Conservation (phyloP, 2,329 filamentous ascomycete genomes). For the Hymenoscyphus linearis region DNA sequence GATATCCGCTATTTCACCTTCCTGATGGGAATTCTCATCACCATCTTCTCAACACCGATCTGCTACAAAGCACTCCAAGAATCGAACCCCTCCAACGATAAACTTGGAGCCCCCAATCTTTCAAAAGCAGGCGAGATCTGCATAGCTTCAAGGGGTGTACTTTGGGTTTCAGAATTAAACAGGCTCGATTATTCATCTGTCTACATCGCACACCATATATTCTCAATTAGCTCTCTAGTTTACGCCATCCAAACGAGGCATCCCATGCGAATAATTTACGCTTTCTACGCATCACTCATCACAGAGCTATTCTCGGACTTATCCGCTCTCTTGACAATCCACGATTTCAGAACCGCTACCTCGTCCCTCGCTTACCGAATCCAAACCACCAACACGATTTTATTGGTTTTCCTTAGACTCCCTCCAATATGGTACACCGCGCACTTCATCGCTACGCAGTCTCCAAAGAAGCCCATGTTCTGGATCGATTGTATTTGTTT, state of each 20-base stretch:
- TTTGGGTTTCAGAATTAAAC: conserved; percentile 12
- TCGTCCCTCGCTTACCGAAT: conserved; percentile 6
- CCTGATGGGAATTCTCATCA: conserved; percentile 11
- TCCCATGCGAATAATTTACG: conserved; percentile 3
- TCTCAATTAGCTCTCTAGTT: neutral
- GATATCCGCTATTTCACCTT: conserved; percentile 12
- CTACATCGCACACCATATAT: neutral
- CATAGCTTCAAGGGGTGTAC: conserved; percentile 7
- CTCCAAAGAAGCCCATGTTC: too few species aligned
- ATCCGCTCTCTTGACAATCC: conserved; percentile 2
- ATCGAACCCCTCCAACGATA: neutral
- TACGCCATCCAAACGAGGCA: neutral
- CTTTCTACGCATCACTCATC: conserved; percentile 8
- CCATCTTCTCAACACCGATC: conserved; percentile 5
- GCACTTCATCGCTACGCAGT: too few species aligned
- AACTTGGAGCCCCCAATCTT: neutral
- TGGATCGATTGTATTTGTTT: too few species aligned
- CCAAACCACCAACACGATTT: neutral
- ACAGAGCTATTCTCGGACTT: conserved; percentile 11
- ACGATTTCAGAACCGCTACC: conserved; percentile 5
- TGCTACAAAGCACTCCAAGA: conserved; percentile 5
- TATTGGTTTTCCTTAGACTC: neutral
- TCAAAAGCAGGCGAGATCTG: conserved; percentile 10
- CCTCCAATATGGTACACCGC: neutral
- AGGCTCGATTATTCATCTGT: conserved; percentile 3